Evolutionary conservation across 108 stramenopile species (phyloP).

Genomic region (Stephanodiscus minutulus): DNA sequence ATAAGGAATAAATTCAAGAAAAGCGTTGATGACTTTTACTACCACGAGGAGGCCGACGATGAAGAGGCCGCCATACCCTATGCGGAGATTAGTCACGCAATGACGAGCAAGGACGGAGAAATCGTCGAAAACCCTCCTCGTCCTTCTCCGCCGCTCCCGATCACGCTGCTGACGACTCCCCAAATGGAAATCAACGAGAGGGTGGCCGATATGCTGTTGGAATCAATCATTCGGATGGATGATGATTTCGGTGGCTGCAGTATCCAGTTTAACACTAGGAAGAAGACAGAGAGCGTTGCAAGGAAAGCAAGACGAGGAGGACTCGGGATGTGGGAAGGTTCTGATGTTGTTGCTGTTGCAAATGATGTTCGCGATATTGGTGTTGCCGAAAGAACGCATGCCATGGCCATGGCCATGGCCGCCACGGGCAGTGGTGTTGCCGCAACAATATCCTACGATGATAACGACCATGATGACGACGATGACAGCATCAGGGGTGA

Average conservation of each 20-base stretch:
- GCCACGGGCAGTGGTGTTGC: background rate
- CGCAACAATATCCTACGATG: background rate
- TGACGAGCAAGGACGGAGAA: background rate
- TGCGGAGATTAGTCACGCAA: background rate
- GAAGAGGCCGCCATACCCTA: background rate
- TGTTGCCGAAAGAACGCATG: background rate
- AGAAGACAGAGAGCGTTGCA: background rate
- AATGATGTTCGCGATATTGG: background rate
- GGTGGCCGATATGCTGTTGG: slow-evolving; percentile 29
- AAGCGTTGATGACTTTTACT: background rate
- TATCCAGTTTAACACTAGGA: background rate
- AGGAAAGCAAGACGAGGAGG: background rate
- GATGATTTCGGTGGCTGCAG: slow-evolving; percentile 4
- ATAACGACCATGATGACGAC: slow-evolving; percentile 17
- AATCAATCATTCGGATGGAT: slow-evolving; percentile 26
- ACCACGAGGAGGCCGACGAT: background rate
- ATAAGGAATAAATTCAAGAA: background rate
- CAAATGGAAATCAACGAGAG: slow-evolving; percentile 24
- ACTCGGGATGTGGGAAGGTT: background rate
- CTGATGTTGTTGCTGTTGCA: background rate
- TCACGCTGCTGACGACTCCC: background rate
- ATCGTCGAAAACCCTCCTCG: background rate
- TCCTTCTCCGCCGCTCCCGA: background rate
- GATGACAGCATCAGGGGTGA: slow-evolving; percentile 45
- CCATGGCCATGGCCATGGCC: too few species aligned